Conservation (phyloP, 805 yeast species). For the Wickerhamomyces sydowiorum region DNA sequence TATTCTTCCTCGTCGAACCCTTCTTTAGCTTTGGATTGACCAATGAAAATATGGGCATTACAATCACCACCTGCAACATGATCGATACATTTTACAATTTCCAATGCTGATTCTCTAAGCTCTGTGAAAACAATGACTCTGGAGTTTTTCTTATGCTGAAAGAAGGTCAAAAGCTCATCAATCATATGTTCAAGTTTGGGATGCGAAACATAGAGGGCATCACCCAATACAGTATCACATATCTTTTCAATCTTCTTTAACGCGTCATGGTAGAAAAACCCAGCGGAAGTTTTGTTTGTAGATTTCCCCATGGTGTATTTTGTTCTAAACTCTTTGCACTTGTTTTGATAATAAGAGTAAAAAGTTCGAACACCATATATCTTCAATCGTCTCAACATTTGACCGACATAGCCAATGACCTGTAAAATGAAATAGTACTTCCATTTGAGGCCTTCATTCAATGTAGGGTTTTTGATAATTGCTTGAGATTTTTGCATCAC, state of each 20-base stretch:
- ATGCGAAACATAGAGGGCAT: conserved; percentile 48
- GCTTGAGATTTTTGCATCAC: conserved; percentile 66
- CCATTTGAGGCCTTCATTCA: conserved; percentile 74
- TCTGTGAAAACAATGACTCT: conserved; percentile 87
- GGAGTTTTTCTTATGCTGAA: conserved; percentile 42
- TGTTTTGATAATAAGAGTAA: conserved; percentile 57
- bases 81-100: conserved; percentile 66
- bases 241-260: conserved; percentile 37
- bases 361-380: conserved; percentile 83
- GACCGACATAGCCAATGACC: conserved; percentile 66
- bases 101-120: conserved; percentile 83
- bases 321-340: conserved; percentile 49
- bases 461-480: conserved; percentile 42
- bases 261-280: conserved; percentile 49
- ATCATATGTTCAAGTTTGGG: conserved; percentile 62
- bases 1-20: conserved; percentile 55
- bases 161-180: conserved; percentile 53
- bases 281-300: conserved; percentile 55
- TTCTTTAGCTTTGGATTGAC: conserved; percentile 77
- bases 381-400: conserved; percentile 58
- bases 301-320: conserved; percentile 57
- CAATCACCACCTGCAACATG: conserved; percentile 27
- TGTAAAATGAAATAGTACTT: conserved; percentile 56
- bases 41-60: conserved; percentile 84
- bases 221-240: conserved; percentile 38